Evolutionary conservation across 805 yeast genomes (phyloP), one percentile per base, ranked within the genome.

Genomic region (Hanseniaspora thailandica): DNA sequence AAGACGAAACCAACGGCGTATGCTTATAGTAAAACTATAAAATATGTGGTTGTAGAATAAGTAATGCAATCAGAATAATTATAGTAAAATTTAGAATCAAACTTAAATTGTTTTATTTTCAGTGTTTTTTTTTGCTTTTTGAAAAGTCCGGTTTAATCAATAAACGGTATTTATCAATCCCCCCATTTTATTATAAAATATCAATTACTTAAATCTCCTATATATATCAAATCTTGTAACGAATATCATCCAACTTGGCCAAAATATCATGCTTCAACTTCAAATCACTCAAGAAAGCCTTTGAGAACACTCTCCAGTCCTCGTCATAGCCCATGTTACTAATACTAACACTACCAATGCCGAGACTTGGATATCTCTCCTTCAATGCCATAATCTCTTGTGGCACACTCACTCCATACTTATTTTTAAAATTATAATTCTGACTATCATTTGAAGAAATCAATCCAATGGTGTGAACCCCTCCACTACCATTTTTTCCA

Each of bases 281-380:
- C 2, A 33, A 19, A 31, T 48, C 41, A 1, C n/a, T 23, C 41
- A 48, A 13, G 7, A 48, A 22, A 5, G 19, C 34, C 20, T 41
- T 40, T 22, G 52, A 41, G 17, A 48, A 48, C n/a, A 33, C 47
- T 8, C 19, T 28, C 52, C 52, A 48, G 20, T 48, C 52, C 31
- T 48, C 40, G 25, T 48, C 52, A 22, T 48, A 48, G 4, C 52
- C 52, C 46, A 48, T 41, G n/a, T 40, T n/a, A 15, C 44, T 20
- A 15, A 48, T 23, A 13, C 52, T 48, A 15, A 40, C 35, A 23
- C 52, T 31, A 13, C 52, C 52, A 17, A 47, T 47, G 5, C 31
- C 44, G 7, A 48, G 12, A 3, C 43, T 28, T 13, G 52, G 52
- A 28, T 35, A 17, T 5, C 28, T 22, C 28, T 48, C 36, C 33